Evolutionary conservation across 2,329 filamentous ascomycete species (phyloP).

Genomic region (Torrubiellomyces zombiae): DNA sequence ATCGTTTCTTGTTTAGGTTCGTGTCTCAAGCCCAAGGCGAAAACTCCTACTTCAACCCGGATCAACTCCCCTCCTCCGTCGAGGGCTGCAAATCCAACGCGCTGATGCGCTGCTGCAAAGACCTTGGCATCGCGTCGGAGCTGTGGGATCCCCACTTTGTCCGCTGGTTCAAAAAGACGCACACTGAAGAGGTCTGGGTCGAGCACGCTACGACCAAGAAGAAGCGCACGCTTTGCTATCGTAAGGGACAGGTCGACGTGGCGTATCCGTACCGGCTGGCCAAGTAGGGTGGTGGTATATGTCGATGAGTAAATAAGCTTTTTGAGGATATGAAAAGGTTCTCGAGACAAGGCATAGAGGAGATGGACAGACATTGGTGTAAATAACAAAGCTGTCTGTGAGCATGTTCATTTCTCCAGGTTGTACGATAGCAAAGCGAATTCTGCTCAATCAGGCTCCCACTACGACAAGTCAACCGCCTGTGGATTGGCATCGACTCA

Average conservation of each 20-base stretch:
- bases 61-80: slow-evolving; percentile 82
- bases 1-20: no score
- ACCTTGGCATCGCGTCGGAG: slow-evolving; percentile 84
- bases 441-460: no score
- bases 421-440: no score
- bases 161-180: slow-evolving; percentile 57
- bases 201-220: slow-evolving; percentile 80
- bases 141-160: slow-evolving; percentile 94
- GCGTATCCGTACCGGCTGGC: slow-evolving; percentile 39
- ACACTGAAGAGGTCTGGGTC: slow-evolving; percentile 70
- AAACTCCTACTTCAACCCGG: slow-evolving; percentile 80
- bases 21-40: slow-evolving; percentile 88
- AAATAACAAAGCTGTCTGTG: no score
- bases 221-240: slow-evolving; percentile 71
- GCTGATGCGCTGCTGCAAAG: slow-evolving; percentile 95
- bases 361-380: no score
- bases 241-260: slow-evolving; percentile 60
- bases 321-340: not conserved
- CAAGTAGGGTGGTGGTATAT: slow-evolving; percentile 4
- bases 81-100: slow-evolving; percentile 98
- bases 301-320: not conserved
- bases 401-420: no score
- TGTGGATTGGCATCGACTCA: no score
- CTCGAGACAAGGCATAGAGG: no score
- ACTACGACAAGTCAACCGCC: no score